Base-by-base conservation (phyloP, 805 yeast species). In the Wickerhamiella brachini region DNA sequence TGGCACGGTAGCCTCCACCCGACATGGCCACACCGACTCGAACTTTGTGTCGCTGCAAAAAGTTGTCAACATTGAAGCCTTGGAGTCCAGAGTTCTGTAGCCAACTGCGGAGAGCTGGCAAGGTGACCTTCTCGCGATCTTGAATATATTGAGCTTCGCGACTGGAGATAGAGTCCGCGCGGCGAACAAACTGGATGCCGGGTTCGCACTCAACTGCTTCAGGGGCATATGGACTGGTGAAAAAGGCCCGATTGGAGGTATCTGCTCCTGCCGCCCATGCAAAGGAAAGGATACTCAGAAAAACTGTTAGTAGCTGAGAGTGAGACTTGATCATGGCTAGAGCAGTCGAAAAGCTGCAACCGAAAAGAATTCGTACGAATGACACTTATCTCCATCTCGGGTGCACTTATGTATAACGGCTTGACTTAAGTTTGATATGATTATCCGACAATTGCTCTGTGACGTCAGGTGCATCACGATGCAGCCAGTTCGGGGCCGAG, bases 1-100 rank as follows among this genome's bases (percentile, higher is more conserved):
- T 85, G 37, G 95, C 94, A 55, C 96, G 74, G 65, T 84, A 87
- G 5, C 95, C 95, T 62, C 96, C 95, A 45, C 95, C 95, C 15
- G 85, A 74, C 57, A 79, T 76, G 10, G 83, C 79, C 34, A 76
- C 56, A 2, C 79, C 87, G 44, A 83, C 69, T 46, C 73, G 70
- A 51, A 76, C 69, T 7, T 75, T 15, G 13, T 17, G 24, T 48
- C 56, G 54, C 31, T 52, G 47, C 41, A 58, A 48, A 49, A 57
- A 71, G 21, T 47, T 26, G 1, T 71, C 69, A 1, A 74, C 74
- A 54, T 76, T 73, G 56, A 78, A 76, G 55, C 72, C 78, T 13
- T 68, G 62, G 64, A 79, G 58, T 51, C 71, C 71, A 23, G 75
- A 69, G 17, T 72, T 67, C 34, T 66, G 61, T 49, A 78, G 67